phyloP scores from a whole-genome alignment of 192 early-diverging fungal species.

The Chytriomyces confervae region DNA sequence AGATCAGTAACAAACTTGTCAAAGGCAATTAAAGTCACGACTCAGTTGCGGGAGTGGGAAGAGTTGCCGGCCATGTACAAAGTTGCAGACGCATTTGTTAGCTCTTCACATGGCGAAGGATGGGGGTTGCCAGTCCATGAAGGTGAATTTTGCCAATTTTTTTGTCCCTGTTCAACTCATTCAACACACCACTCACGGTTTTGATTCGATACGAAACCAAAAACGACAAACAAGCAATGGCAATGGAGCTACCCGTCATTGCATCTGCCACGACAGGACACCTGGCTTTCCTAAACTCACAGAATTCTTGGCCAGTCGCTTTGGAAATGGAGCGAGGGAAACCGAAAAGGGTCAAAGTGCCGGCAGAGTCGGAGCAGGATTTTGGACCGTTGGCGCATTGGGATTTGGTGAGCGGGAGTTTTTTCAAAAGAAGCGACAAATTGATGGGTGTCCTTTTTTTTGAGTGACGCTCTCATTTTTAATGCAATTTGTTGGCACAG shows the following conservation, averaged over 20 bases:
- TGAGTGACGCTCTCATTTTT: neutral
- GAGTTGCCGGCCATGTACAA: neutral
- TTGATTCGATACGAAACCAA: too few relatives aligned
- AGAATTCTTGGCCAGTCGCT: neutral
- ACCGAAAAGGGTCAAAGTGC: neutral
- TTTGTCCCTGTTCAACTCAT: too few relatives aligned
- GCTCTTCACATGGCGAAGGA: conserved; percentile 9
- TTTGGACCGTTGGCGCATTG: conserved; percentile 7
- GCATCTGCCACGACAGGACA: conserved; percentile 17
- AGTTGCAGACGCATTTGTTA: conserved; percentile 17
- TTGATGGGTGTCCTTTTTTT: neutral
- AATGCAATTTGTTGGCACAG: neutral
- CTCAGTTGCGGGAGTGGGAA: neutral
- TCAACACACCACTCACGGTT: too few relatives aligned
- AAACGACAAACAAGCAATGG: neutral
- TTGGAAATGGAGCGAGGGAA: neutral
- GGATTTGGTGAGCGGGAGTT: conserved; percentile 21
- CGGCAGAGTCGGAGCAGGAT: neutral
- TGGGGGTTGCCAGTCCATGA: conserved; percentile 16
- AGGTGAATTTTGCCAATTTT: too few relatives aligned
- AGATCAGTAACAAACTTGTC: too few relatives aligned
- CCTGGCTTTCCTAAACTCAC: neutral
- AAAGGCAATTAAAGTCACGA: neutral
- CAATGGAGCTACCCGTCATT: conserved; percentile 17
- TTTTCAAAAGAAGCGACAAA: neutral